These are phyloP conservation scores for Wallacemonas sp. DNA, from an alignment of 208 protist genomes.

Conservation along the genomic window DNA sequence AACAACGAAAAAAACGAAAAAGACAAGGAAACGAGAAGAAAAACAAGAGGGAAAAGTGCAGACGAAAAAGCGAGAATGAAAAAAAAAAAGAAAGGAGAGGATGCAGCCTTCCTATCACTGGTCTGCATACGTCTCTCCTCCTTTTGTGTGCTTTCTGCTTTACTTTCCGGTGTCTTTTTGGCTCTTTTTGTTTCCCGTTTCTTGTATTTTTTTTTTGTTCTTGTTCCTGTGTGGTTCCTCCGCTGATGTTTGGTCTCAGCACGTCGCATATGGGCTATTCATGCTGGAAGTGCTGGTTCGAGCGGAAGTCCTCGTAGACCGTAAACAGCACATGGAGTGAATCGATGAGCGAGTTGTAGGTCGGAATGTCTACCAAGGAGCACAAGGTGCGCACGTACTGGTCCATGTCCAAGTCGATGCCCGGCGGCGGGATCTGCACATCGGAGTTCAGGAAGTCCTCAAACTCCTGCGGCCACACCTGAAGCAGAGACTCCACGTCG, in stretches of 20 bases:
- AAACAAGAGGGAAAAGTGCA: conserved; percentile 15
- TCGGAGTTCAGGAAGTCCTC: conserved; percentile 94
- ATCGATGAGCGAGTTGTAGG: conserved; percentile 96
- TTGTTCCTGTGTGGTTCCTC: not conserved
- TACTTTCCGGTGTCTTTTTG: not conserved
- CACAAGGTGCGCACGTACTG: conserved; percentile 95
- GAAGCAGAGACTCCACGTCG: conserved; percentile 95
- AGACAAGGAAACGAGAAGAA: not conserved
- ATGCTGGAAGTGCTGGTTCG: conserved; percentile 94
- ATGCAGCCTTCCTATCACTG: not conserved
- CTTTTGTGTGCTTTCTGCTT: not conserved
- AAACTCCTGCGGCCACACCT: conserved; percentile 95
- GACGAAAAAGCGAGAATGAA: not conserved
- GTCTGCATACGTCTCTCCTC: too few species aligned
- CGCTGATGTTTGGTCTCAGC: not conserved
- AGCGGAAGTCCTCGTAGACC: conserved; percentile 96
- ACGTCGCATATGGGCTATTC: conserved; percentile 42
- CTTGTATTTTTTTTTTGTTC: not conserved
- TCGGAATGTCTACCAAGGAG: conserved; percentile 96
- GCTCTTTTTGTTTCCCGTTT: not conserved
- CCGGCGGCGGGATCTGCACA: conserved; percentile 84
- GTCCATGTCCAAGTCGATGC: conserved; percentile 94
- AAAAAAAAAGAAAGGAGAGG: conserved; percentile 8
- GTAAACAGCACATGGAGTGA: conserved; percentile 98
- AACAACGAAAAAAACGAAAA: not conserved